A percentile compares a stretch with the other conserved stretches of the same genome.
Evolutionary conservation across 257 asterid genomes (phyloP).

Genomic region (Cinchona pubescens): DNA sequence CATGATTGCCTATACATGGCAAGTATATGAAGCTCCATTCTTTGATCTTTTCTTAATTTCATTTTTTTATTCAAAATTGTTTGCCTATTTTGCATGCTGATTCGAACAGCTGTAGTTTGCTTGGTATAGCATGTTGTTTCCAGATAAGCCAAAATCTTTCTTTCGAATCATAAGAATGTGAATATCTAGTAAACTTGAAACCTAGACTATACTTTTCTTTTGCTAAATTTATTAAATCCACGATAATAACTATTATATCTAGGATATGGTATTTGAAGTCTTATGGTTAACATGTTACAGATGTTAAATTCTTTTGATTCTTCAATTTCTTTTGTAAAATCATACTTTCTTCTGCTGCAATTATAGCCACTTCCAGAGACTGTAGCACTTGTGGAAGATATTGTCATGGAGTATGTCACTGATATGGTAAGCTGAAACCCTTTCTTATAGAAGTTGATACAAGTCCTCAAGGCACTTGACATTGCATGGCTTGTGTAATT

Average conservation of each 20-base stretch:
- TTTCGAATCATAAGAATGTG: neutral
- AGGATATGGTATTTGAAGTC: neutral
- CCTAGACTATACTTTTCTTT: neutral
- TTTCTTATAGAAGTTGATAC: neutral
- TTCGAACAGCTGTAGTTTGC: neutral
- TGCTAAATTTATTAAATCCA: neutral
- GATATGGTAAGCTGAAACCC: slow-evolving; percentile 54
- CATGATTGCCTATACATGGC: neutral
- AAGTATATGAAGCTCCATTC: neutral
- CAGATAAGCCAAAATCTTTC: neutral
- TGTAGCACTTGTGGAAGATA: slow-evolving; percentile 80
- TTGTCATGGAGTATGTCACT: slow-evolving; percentile 90
- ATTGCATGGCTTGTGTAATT: neutral
- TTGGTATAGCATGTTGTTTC: neutral
- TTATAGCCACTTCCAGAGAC: slow-evolving; percentile 93
- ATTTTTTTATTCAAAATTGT: neutral
- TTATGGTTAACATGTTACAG: neutral
- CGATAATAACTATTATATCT: neutral
- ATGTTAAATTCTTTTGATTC: neutral
- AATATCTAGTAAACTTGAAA: neutral
- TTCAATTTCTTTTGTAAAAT: slow-evolving; percentile 6
- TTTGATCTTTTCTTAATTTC: neutral
- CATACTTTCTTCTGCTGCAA: slow-evolving; percentile 15
- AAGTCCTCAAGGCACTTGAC: neutral
- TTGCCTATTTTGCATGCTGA: neutral